Base-by-base conservation (phyloP, 2,329 filamentous ascomycete genomes). In the Neonectria faginata region DNA sequence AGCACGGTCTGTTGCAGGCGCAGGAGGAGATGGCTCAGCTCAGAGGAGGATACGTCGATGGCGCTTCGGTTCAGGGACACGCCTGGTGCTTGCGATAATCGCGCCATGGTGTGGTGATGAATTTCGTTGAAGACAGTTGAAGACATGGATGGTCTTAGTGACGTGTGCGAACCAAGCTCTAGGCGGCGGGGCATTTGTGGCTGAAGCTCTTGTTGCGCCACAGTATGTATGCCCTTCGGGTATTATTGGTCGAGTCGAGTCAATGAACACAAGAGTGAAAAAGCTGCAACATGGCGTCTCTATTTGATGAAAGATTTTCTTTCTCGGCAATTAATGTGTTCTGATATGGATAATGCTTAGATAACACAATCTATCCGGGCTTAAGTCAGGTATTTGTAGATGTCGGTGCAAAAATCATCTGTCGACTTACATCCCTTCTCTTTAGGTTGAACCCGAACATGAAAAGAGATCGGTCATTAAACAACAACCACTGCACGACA, bases 1-100 rank as follows among this genome's bases (percentile, higher is more conserved):
- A 93, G 82, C 57, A 94, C 83, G 36, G 83, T 88, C 65, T 87
- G 84, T 71, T 92, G 89, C 41, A 94, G 81, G 33, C 91, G 88
- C 55, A 81, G 79, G 6, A 94, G 85, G 54, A 94, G 82, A 41
- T 89, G 86, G 45, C 83, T 86, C 18, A 94, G 84, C 72, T 92
- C 85, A 27, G 79, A 69, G 0, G 75, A 73, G 29, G 75, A 73
- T 18, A 71, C 67, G 11, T 80, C 78, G 20, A 74, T 67, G 20
- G 74, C 68, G 50, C 60, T 67, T 62, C 62, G 71, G 14, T 68
- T 65, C 3, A 67, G 57, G 3, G 64, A 48, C 27, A 58, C 18
- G 31, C 56, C 45, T 3, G 53, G 29, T 7, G 62, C 58, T 60
- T 72, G 68, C 25, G 71, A 74, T 47, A 75, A 62, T 65, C 73